Conservation (phyloP, 768 basidiomycete genomes). For the Tulasnella sp. region DNA sequence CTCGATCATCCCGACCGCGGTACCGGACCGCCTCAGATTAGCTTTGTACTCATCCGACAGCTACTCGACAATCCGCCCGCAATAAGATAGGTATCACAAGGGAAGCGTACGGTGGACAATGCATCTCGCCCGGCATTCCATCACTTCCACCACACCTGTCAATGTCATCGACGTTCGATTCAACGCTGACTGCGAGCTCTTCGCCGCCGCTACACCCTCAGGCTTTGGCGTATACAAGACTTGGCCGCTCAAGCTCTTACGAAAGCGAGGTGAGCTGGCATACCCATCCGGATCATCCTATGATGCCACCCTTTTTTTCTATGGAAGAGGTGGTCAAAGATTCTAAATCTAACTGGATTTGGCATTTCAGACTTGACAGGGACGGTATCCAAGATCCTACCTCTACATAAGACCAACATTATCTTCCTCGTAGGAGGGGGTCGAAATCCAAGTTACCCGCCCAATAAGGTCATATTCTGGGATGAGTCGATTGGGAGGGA, state of each 20-base stretch:
- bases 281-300: neutral
- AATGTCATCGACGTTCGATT: slow-evolving; percentile 69
- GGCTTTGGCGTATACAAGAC: slow-evolving; percentile 78
- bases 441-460: slow-evolving; percentile 77
- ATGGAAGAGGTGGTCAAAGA: neutral
- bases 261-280: slow-evolving; percentile 59
- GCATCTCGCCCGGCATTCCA: slow-evolving; percentile 80
- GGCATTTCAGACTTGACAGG: slow-evolving; percentile 55
- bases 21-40: too few species aligned
- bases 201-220: slow-evolving; percentile 65
- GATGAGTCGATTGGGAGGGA: slow-evolving; percentile 67
- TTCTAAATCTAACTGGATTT: neutral
- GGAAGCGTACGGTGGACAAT: slow-evolving; percentile 30
- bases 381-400: slow-evolving; percentile 64
- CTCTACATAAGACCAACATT: slow-evolving; percentile 70
- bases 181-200: slow-evolving; percentile 69
- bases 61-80: too few species aligned
- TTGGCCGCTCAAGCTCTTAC: slow-evolving; percentile 63
- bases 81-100: too few species aligned
- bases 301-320: neutral
- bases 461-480: slow-evolving; percentile 88
- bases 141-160: slow-evolving; percentile 63
- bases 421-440: slow-evolving; percentile 83
- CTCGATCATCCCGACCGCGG: too few species aligned
- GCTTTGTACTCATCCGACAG: too few species aligned